phyloP scores from a whole-genome alignment of 805 yeast genomes.

The Candida silvicultrix region DNA sequence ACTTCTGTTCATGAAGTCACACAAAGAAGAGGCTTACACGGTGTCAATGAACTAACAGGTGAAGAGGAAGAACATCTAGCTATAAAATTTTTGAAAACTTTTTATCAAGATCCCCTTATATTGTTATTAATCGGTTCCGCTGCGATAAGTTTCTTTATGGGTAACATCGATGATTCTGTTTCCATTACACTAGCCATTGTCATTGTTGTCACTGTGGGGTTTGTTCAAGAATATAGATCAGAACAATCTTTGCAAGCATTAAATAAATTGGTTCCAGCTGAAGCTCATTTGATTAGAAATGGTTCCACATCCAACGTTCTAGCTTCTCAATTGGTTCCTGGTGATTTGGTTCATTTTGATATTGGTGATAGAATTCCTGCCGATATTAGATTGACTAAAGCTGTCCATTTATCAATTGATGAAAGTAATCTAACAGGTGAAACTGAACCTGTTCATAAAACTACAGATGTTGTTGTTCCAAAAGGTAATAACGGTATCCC shows the following conservation, averaged over 20 bases:
- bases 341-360: conserved; percentile 83
- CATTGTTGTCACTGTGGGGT: conserved; percentile 94
- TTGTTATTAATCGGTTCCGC: conserved; percentile 88
- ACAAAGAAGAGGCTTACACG: conserved; percentile 68
- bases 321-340: conserved; percentile 89
- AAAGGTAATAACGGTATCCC: conserved; percentile 33
- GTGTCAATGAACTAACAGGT: conserved; percentile 67
- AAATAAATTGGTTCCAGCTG: conserved; percentile 92
- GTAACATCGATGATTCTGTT: conserved; percentile 95
- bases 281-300: conserved; percentile 83
- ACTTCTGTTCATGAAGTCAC: conserved; percentile 62
- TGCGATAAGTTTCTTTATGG: conserved; percentile 78
- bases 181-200: conserved; percentile 86
- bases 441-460: conserved; percentile 77
- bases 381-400: conserved; percentile 73
- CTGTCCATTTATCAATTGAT: conserved; percentile 79
- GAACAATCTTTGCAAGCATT: conserved; percentile 93
- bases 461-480: conserved; percentile 36
- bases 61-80: conserved; percentile 73
- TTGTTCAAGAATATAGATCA: conserved; percentile 93
- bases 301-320: conserved; percentile 74
- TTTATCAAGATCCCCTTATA: conserved; percentile 88
- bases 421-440: conserved; percentile 97
- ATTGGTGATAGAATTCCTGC: conserved; percentile 98
- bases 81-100: conserved; percentile 71